Percentiles rank a stretch among this genome's conserved stretches.
Evolutionary conservation across 1,139 yeast genomes (phyloP).

Genomic region (Lodderomyces orthopsilosis): DNA sequence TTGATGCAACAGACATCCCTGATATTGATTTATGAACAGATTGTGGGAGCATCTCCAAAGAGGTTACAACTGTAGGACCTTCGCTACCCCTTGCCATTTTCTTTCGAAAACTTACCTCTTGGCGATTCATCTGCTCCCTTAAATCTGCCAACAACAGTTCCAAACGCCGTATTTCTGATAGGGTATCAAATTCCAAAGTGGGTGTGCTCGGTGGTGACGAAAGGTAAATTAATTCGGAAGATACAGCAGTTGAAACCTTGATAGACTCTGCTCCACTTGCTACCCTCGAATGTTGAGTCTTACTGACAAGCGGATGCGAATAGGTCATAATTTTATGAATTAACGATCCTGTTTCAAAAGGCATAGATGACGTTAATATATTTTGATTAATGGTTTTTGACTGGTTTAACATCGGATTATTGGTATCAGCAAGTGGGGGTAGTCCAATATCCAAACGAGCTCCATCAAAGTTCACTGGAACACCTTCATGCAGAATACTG

Average conservation of each 20-base stretch:
- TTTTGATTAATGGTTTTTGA: background rate
- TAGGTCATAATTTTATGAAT: background rate
- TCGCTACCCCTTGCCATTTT: too few species aligned
- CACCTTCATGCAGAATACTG: slow-evolving; percentile 12
- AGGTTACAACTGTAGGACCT: background rate
- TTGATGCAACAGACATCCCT: background rate
- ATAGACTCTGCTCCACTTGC: background rate
- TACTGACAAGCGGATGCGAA: background rate
- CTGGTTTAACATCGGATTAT: background rate
- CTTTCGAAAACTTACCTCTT: slow-evolving; percentile 9
- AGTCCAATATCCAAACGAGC: background rate
- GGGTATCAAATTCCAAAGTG: background rate
- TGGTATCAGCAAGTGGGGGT: slow-evolving; percentile 1
- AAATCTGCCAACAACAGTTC: slow-evolving; percentile 11
- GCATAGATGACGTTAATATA: background rate
- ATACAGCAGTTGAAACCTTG: background rate
- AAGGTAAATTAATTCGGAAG: background rate
- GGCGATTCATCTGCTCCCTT: slow-evolving; percentile 10
- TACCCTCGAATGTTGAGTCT: background rate
- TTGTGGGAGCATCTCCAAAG: background rate
- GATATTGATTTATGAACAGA: background rate
- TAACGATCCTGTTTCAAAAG: background rate
- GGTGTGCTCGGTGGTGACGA: background rate
- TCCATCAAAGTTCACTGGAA: slow-evolving; percentile 11
- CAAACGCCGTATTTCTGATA: slow-evolving; percentile 11